Base-by-base conservation (phyloP, 1,284 basidiomycete species). In the Stereum hirsutum region DNA sequence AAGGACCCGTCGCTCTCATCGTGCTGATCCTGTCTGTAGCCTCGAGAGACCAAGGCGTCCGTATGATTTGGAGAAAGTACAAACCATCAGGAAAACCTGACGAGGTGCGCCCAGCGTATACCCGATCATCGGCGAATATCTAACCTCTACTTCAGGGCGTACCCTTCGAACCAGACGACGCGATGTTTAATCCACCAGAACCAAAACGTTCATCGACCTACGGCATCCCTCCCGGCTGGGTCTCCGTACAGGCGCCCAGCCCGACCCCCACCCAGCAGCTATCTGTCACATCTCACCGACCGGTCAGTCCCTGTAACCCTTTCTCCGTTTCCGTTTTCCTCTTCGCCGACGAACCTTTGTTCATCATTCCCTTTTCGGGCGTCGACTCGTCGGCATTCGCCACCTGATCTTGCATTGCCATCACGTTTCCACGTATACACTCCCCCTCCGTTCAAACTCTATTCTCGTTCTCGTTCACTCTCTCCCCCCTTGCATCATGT, bases 81-180 rank as follows among this genome's bases (percentile, higher is more conserved):
- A 85, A 83, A 51, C 74, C 78, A 3, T 58, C 63, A 8, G 78
- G 81, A 52, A 81, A 83, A 53, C 84, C 84, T 1, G 84, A 87
- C 7, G 69, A 79, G 62, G 79, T 79, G n/a, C 6, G 60, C 42
- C 10, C 25, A 33, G 10, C 8, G 10, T 19, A 28, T 17, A 25
- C 40, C 7, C 17, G 12, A 33, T 24, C 12, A 21, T 36, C 15
- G 14, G 7, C 20, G 17, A 2, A 24, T 21, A 28, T 7, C 8
- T 6, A 5, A 21, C 21, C 27, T 15, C 12, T 15, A 14, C 30
- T 21, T 3, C 31, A 81, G 68, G 86, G 85, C 5, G 60, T 86
- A 11, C 86, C 85, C 0, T 79, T 89, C 48, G 77, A 87, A 50
- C 74, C 70, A 1, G 76, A 81, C 14, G 85, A 89, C 48, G 70